Evolutionary conservation across 78 protist genomes (phyloP), one percentile per base, ranked within the genome.

Genomic region (Dictyostelium brefeldianum): DNA sequence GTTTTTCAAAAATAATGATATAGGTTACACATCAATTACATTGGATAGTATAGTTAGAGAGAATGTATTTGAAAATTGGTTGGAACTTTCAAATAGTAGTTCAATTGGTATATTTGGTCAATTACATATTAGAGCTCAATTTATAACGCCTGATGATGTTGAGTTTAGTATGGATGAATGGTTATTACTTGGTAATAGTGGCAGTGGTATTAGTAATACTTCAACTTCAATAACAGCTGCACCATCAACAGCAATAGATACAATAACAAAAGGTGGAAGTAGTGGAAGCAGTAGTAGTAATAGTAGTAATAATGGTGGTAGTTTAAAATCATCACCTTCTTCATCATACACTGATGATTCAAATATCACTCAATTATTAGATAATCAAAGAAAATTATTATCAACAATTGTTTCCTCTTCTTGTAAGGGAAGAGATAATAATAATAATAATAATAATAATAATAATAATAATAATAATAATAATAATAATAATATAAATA

Each of bases 1-100:
- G 64, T 46, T 74, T 47, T n/a, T 84, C 10, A 74, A 64, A n/a
- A 36, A 74, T 22, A 84, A 74, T 74, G 27, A 73, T 8, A 74
- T 84, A 73, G 91, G 91, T 17, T 17, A 20, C 2, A 43, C 57
- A 18, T 27, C 51, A 10, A 10, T 78, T 22, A 17, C 64, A 31
- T 18, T 54, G 36, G 70, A 48, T 0, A 48, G 29, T 5, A 48
- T 78, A 25, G 27, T 10, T 25, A 31, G 18, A 12, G 48, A 48
- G 5, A 12, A 31, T 25, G 15, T 29, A 17, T 78, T 54, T 53
- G 54, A 78, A 43, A 78, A 53, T 43, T 78, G 83, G 83, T 17
- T 53, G 7, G 71, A 78, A 12, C 17, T 78, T 25, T 8, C 12
- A 46, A 22, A 74, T 29, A 77, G 15, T 27, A 54, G 31, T 10